Evolutionary conservation across 2,329 filamentous ascomycete genomes (phyloP).

Genomic region (Nigrospora osmanthi): DNA sequence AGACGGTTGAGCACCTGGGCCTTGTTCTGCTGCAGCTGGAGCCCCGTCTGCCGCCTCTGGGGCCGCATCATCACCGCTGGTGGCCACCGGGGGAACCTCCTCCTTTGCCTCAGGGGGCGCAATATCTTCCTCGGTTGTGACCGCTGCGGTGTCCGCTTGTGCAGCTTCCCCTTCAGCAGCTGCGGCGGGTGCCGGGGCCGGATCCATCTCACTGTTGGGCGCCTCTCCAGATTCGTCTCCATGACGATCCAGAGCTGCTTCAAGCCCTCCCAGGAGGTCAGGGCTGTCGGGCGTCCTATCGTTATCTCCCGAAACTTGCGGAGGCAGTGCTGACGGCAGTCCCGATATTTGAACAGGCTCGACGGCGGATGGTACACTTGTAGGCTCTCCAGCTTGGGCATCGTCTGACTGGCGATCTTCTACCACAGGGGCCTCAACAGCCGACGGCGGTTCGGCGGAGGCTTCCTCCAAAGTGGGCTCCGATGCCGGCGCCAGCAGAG

Average conservation of each 20-base stretch:
- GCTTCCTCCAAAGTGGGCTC: not conserved
- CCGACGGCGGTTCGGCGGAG: not conserved
- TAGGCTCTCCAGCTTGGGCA: not conserved
- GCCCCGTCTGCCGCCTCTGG: not conserved
- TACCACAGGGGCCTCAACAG: not conserved
- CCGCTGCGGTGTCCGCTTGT: not conserved
- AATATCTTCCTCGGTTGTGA: not conserved
- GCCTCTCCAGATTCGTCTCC: conserved; percentile 9
- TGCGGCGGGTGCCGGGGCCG: not conserved
- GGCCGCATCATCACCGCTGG: no score
- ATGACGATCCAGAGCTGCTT: conserved; percentile 36
- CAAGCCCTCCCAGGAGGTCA: conserved; percentile 36
- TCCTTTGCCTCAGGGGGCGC: no score
- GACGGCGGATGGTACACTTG: not conserved
- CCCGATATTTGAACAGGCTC: conserved; percentile 8
- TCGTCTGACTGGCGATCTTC: not conserved
- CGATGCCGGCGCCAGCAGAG: not conserved
- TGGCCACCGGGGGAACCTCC: no score
- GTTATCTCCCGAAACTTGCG: conserved; percentile 3
- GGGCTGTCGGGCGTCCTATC: conserved; percentile 28
- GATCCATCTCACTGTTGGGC: not conserved
- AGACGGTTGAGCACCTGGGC: not conserved
- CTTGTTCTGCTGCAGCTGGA: no score
- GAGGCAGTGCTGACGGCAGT: conserved; percentile 6
- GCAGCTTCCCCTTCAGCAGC: not conserved